These are phyloP conservation scores for Mortierella antarctica DNA, from an alignment of 192 early-diverging fungal species.

Conservation along the genomic window DNA sequence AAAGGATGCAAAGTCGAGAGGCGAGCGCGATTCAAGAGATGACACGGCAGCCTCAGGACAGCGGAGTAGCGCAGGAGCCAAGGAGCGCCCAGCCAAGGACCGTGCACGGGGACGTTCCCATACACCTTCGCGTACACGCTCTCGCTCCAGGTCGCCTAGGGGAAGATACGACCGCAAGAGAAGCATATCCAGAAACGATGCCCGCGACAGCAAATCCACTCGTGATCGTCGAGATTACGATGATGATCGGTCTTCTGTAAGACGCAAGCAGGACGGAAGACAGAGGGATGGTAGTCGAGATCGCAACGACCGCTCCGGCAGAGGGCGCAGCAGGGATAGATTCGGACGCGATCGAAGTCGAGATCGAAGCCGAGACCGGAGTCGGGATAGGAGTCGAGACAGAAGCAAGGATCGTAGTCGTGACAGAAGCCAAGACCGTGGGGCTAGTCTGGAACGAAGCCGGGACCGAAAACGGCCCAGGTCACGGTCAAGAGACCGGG, in stretches of 20 bases:
- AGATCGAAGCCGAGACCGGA: slow-evolving; percentile 27
- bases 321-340: slow-evolving; percentile 40
- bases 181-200: slow-evolving; percentile 22
- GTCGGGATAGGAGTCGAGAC: slow-evolving; percentile 23
- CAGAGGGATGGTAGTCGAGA: slow-evolving; percentile 38
- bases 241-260: slow-evolving; percentile 25
- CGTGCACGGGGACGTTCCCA: slow-evolving; percentile 35
- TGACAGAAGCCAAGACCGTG: slow-evolving; percentile 21
- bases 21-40: slow-evolving; percentile 31
- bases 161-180: slow-evolving; percentile 42
- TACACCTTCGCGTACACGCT: slow-evolving; percentile 28
- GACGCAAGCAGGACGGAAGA: slow-evolving; percentile 34
- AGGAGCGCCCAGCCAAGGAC: slow-evolving; percentile 28
- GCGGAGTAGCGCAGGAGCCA: slow-evolving; percentile 13
- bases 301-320: slow-evolving; percentile 31
- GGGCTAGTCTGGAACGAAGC: slow-evolving; percentile 19
- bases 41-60: slow-evolving; percentile 17
- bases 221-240: slow-evolving; percentile 46
- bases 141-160: slow-evolving; percentile 43
- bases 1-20: slow-evolving; percentile 31
- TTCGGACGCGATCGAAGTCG: slow-evolving; percentile 35
- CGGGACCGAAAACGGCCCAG: slow-evolving; percentile 31
- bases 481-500: slow-evolving; percentile 39
- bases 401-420: slow-evolving; percentile 22
- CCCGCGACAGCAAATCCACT: slow-evolving; percentile 33